Evolutionary conservation across 345 rosid species (phyloP), one percentile per base, ranked within the genome.

Genomic region (Eucalyptus fibrosa): DNA sequence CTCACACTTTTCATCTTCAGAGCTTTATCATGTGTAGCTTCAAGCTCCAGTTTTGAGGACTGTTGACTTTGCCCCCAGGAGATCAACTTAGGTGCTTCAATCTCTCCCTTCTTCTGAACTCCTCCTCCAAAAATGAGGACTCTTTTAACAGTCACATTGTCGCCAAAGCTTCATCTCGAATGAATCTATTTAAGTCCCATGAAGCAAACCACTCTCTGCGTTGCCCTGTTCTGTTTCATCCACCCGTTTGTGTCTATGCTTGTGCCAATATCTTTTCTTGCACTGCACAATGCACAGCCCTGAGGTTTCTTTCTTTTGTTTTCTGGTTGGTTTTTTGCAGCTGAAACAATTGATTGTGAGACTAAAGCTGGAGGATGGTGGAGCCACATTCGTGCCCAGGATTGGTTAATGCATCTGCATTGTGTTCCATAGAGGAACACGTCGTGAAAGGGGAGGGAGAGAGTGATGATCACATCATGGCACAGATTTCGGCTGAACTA

Each of bases 401-500:
- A 60, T 86, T 94, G 92, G 94, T 91, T 65, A 91, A 92, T 92
- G 93, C 91, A 53, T 89, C 95, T 86, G 92, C 95, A 87, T 82
- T 95, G 80, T 89, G 91, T 89, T 89, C 91, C 49, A 92, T 93
- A 82, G 94, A 92, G 93, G 86, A 93, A 88, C 47, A 24, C 24
- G 93, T 89, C 83, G 89, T 87, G 90, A 92, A 90, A 82, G 92
- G 86, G 89, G 94, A 92, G 51, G 88, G 50, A 87, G 92, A 83
- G 12, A 90, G 87, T 87, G 53, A 65, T 34, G 40, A 65, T 37
- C 37, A 30, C 30, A 26, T 65, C 49, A 53, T 92, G 82, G 93
- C 95, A 34, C 91, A 92, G 91, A 91, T 94, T 65, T 92, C 93
- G 53, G 92, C 93, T 18, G 94, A 95, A 90, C 91, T 95, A 55